Conservation (phyloP, 2,329 filamentous ascomycete species). For the Trichoderma endophyticum region DNA sequence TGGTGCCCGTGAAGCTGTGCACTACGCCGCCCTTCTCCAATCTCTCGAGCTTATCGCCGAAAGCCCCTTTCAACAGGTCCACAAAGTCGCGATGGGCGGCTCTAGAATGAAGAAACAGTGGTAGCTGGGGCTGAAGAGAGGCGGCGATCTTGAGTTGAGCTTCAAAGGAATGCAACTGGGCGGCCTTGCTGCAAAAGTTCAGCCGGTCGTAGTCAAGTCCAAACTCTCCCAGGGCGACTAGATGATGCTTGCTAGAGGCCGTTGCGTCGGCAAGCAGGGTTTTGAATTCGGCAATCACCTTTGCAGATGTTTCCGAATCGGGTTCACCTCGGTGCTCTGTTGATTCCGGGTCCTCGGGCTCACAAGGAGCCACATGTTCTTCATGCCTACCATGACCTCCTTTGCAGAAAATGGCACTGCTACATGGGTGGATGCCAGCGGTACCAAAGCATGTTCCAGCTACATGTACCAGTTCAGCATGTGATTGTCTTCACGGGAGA, state of each 20-base stretch:
- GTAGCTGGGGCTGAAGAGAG: constrained; percentile 66
- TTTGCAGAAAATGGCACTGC: constrained; percentile 67
- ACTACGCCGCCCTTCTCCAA: constrained; percentile 79
- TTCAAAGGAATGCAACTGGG: constrained; percentile 82
- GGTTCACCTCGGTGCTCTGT: constrained; percentile 48
- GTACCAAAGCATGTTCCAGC: constrained; percentile 84
- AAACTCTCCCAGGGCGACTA: constrained; percentile 89
- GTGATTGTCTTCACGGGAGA: neutral
- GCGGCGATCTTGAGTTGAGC: constrained; percentile 77
- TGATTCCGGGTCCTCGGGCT: constrained; percentile 48
- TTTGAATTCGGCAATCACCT: constrained; percentile 59
- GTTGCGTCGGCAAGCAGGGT: constrained; percentile 61
- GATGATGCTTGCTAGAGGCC: constrained; percentile 36
- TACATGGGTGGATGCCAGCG: constrained; percentile 91
- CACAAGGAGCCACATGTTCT: constrained; percentile 46
- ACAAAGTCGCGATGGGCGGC: constrained; percentile 87
- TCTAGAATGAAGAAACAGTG: constrained; percentile 87
- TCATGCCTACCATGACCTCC: constrained; percentile 43
- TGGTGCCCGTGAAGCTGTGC: constrained; percentile 89
- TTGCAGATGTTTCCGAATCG: constrained; percentile 42
- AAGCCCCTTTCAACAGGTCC: constrained; percentile 58
- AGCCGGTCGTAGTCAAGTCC: constrained; percentile 95
- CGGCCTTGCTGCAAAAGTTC: constrained; percentile 72
- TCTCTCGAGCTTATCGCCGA: constrained; percentile 57
- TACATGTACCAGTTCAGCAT: constrained; percentile 32